Evolutionary conservation across 2,329 filamentous ascomycete genomes (phyloP).

Genomic region (Curvularia sp.): DNA sequence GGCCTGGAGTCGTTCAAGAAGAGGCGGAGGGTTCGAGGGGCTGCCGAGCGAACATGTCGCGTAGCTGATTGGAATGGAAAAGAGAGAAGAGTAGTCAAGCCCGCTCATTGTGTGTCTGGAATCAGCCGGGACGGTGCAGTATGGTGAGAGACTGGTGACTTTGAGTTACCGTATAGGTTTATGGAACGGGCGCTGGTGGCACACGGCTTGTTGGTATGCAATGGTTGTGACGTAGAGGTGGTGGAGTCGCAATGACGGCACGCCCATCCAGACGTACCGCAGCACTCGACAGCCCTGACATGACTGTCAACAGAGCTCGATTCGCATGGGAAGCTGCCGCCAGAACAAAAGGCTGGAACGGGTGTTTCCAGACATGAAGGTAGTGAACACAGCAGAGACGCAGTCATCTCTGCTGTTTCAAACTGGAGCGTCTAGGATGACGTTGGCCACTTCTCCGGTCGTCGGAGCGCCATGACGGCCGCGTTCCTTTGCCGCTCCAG

Average conservation of each 20-base stretch:
- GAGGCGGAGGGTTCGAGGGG: constrained; percentile 52
- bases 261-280: neutral
- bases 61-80: constrained; percentile 59
- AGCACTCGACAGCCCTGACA: neutral
- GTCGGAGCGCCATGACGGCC: neutral
- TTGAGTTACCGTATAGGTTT: neutral
- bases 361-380: neutral
- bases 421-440: neutral
- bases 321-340: neutral
- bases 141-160: neutral
- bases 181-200: constrained; percentile 5
- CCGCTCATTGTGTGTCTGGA: constrained; percentile 36
- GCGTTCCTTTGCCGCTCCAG: neutral
- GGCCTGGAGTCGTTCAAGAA: constrained; percentile 66
- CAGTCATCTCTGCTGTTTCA: neutral
- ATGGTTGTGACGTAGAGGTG: constrained; percentile 34
- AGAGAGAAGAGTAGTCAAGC: constrained; percentile 45
- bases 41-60: constrained; percentile 64
- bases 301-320: neutral
- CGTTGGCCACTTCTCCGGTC: neutral
- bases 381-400: neutral
- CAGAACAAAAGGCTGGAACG: neutral
- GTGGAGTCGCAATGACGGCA: constrained; percentile 26
- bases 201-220: constrained; percentile 20
- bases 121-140: neutral